Evolutionary conservation across 2,329 filamentous ascomycete genomes (phyloP), one percentile per base, ranked within the genome.

Genomic region (Penicillium sp.): DNA sequence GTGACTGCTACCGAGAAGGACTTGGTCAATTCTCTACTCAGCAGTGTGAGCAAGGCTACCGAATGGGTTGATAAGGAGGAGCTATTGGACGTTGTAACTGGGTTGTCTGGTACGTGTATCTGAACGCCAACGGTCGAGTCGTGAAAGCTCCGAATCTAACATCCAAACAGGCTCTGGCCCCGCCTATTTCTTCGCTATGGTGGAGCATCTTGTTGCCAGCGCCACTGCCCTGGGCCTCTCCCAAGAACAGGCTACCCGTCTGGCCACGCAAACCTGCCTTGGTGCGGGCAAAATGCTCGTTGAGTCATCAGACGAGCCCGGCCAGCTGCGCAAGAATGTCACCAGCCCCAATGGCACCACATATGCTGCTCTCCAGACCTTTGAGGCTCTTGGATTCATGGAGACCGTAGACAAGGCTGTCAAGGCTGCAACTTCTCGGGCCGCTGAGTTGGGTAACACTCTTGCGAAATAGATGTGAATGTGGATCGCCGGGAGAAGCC

Each of bases 111-210:
- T 75, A 56, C 61, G 71, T 54, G 4, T 12, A 39, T 54, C 12
- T 25, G n/a, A 38, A 6, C 34, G 12, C 28, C 17, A 45, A 34
- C 11, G 14, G 6, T 28, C 22, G 22, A 35, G 25, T 11, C 11
- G 17, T 11, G 11, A 28, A 41, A n/a, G 5, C 15, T 15, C 10
- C 14, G 50, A 22, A 4, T 31, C 22, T 38, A 28, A 47, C 3
- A 14, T 3, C n/a, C 17, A 43, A 20, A 8, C 20, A 74, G 73
- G 73, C 55, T 75, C 73, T n/a, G 73, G 73, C 11, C 73, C 73
- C 5, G 73, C 73, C 7, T 75, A 75, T 50, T 75, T 75, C 66
- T 75, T 75, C 60, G 73, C 73, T 25, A 74, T 75, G 72, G 73
- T 75, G 17, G 73, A 75, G 53, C 72, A 75, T 52, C 57, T 75